Evolutionary conservation across 805 yeast species (phyloP), one percentile per base, ranked within the genome.

Genomic region (Pichia californica): DNA sequence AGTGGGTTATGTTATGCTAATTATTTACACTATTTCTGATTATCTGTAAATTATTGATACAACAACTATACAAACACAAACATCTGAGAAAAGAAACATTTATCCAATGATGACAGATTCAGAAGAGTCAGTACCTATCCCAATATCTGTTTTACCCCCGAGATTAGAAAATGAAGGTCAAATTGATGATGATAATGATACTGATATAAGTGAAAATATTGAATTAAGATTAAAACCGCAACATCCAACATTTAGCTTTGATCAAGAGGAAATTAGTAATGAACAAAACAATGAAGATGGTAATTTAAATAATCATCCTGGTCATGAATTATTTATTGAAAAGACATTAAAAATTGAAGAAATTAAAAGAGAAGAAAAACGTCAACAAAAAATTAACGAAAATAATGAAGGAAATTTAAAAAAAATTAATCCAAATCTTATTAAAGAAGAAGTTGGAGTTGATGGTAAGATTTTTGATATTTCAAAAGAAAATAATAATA

Each of bases 171-270:
- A 23, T 23, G 25, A 23, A 23, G 25, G 9, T 23, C 25, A 23
- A 23, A 23, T 29, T 38, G 32, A 30, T 23, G 29, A n/a, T n/a
- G 33, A 14, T 9, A 23, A 36, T 16, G 14, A 26, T 26, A 11
- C n/a, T 15, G 44, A 44, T 14, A 33, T 38, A 4, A 40, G 21
- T 15, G 42, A 43, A 10, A 20, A 29, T 8, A 44, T 44, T 14
- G 43, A 39, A 20, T n/a, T 47, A 14, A 45, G 43, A 19, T 30
- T 44, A 16, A 44, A 44, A 26, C 43, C 43, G 5, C 46, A 38
- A 31, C 35, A 44, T 35, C 38, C 46, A 2, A 44, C 46, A 5
- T 44, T 44, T 15, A 23, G 14, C 23, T 32, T 43, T 6, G 31
- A 38, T 35, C 36, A 25, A 5, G 41, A 15, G 4, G 23, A n/a